Conservation (phyloP, 176 grass and related monocot species). For the Ensete ventricosum region DNA sequence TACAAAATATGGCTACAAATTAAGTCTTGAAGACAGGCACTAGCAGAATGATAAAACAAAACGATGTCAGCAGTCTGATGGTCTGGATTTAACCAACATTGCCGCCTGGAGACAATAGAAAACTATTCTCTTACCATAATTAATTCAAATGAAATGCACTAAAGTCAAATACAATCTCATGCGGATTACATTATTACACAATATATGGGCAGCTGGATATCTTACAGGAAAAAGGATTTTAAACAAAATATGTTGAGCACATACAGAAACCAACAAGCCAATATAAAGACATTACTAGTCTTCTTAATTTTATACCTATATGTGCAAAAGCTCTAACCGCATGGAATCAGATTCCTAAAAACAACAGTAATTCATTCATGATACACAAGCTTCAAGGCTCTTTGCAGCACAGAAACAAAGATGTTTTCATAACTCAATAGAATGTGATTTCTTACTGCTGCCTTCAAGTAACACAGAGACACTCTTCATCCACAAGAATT, state of each 20-base stretch:
- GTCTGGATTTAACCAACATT: no score
- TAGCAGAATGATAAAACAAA: no score
- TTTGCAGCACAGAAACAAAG: background rate
- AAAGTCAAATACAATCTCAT: no score
- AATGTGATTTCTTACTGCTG: slow-evolving; percentile 82
- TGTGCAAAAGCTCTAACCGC: no score
- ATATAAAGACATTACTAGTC: background rate
- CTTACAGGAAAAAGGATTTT: background rate
- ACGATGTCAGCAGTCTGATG: no score
- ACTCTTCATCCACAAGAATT: slow-evolving; percentile 86
- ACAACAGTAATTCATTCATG: background rate
- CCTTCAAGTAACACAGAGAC: slow-evolving; percentile 77
- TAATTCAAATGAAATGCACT: no score
- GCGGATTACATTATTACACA: background rate
- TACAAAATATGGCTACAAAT: no score
- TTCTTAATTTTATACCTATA: no score
- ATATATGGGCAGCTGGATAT: background rate
- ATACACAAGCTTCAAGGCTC: background rate
- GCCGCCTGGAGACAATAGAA: no score
- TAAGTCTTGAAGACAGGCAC: no score
- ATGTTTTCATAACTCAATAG: slow-evolving; percentile 45
- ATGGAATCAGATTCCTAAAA: background rate
- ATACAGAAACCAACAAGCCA: background rate
- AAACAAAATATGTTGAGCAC: background rate
- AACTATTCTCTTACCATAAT: no score